Conservation (phyloP, 1,284 basidiomycete species). For the Anthracocystis walkeri region DNA sequence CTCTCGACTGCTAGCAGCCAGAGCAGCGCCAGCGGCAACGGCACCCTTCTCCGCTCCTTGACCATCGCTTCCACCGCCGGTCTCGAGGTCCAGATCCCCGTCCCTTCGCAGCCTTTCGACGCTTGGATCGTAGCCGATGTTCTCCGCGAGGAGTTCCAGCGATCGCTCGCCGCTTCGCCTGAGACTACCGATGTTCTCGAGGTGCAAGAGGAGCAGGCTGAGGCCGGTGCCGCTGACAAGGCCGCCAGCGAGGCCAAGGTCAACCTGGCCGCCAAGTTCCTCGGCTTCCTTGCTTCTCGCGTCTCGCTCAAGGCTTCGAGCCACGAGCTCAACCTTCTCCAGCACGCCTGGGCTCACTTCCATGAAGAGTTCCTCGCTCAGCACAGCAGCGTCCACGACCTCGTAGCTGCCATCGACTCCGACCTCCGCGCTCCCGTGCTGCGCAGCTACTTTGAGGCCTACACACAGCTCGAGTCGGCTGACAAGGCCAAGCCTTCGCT, state of each 20-base stretch:
- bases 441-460: slow-evolving; percentile 82
- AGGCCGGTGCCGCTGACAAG: slow-evolving; percentile 42
- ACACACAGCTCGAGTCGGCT: slow-evolving; percentile 78
- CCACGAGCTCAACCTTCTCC: slow-evolving; percentile 80
- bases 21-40: slow-evolving; percentile 46
- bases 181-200: slow-evolving; percentile 48
- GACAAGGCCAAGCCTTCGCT: slow-evolving; percentile 75
- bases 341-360: slow-evolving; percentile 64
- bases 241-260: slow-evolving; percentile 48
- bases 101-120: slow-evolving; percentile 58
- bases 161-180: slow-evolving; percentile 55
- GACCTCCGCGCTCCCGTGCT: slow-evolving; percentile 83
- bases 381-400: slow-evolving; percentile 78
- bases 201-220: slow-evolving; percentile 60
- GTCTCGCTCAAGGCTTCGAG: slow-evolving; percentile 81
- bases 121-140: slow-evolving; percentile 64
- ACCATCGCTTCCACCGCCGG: slow-evolving; percentile 38
- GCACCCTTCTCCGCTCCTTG: slow-evolving; percentile 39
- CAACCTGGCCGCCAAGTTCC: slow-evolving; percentile 67
- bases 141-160: slow-evolving; percentile 62
- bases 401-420: slow-evolving; percentile 80
- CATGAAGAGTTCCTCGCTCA: slow-evolving; percentile 49
- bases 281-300: slow-evolving; percentile 72
- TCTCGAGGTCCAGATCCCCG: slow-evolving; percentile 56
- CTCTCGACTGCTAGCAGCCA: slow-evolving; percentile 48